Conservation (phyloP, 2,329 filamentous ascomycete genomes). For the Fonsecaea monophora region DNA sequence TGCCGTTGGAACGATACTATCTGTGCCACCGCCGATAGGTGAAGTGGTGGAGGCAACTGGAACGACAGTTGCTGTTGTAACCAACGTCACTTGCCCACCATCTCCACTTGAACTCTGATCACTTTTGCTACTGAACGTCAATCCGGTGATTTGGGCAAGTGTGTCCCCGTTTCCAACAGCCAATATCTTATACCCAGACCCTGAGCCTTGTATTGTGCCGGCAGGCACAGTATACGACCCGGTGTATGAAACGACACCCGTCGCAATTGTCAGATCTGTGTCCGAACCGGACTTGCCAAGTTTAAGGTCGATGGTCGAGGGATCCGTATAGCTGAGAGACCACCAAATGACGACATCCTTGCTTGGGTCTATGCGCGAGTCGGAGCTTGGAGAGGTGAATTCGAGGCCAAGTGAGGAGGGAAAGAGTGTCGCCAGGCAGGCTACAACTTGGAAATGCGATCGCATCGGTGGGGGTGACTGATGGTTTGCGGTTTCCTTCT, state of each 20-base stretch:
- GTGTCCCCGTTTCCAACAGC: slow-evolving; percentile 12
- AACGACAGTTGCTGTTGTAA: slow-evolving; percentile 12
- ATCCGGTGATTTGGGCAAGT: slow-evolving; percentile 19
- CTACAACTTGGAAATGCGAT: background rate
- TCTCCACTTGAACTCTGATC: slow-evolving; percentile 15
- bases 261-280: slow-evolving; percentile 24
- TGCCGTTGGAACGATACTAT: slow-evolving; percentile 13
- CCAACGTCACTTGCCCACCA: slow-evolving; percentile 18
- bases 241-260: slow-evolving; percentile 22
- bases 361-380: slow-evolving; percentile 27
- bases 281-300: slow-evolving; percentile 49
- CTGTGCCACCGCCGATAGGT: background rate
- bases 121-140: slow-evolving; percentile 8
- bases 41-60: background rate
- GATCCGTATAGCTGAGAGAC: slow-evolving; percentile 45
- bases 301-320: slow-evolving; percentile 49
- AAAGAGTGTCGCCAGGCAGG: slow-evolving; percentile 17
- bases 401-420: slow-evolving; percentile 21
- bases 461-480: slow-evolving; percentile 6
- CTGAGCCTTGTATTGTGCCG: slow-evolving; percentile 19
- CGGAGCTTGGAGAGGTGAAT: slow-evolving; percentile 30
- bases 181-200: slow-evolving; percentile 20
- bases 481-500: background rate
- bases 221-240: slow-evolving; percentile 26
- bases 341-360: slow-evolving; percentile 37